Base-by-base conservation (phyloP, 2,329 filamentous ascomycete genomes). In the Ophioceras dolichostomum region DNA sequence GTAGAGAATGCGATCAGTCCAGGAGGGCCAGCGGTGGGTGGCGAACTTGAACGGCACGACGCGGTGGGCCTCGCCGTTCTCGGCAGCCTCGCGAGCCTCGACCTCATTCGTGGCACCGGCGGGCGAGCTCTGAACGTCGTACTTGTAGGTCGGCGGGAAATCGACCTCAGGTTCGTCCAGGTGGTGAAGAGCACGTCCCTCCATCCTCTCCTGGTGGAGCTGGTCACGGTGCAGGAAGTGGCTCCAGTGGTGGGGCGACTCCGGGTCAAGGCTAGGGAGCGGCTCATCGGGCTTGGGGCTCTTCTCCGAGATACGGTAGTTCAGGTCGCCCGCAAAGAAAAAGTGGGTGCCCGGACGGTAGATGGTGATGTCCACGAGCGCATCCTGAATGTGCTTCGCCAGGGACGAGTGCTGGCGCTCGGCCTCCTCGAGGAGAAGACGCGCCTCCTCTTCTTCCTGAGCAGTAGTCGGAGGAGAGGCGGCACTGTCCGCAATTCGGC, bases 121-220 rank as follows among this genome's bases (percentile, higher is more conserved):
- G 10, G 46, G 43, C 14, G 48, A 52, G 2, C 57, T 60, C 40
- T 67, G 48, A 1, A 70, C 56, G 24, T 70, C 68, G 55, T 91
- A 93, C 58, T 98, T 98, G 67, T 98, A 98, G 0, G 91, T 95
- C 1, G 91, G 91, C 1, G 87, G 82, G 50, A 96, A 98, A 4
- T 57, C 59, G 41, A 96, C 76, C 1, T 70, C 63, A 1, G 78
- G 73, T 60, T 98, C 91, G 9, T 64, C 61, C 24, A 98, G 64
- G 4, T 84, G 79, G 44, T 96, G 87, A 18, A 94, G 62, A 2
- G 83, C 85, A 13, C 77, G 70, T 1, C 78, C 76, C 1, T 77
- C 76, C 4, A 58, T 58, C 37, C 74, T 75, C 58, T 96, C 87
- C 34, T 73, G 67, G 2, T 64, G 78, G 17, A 96, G 70, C 59